phyloP scores from a whole-genome alignment of 257 asterid species.

The Nicotiana sylvestris region DNA sequence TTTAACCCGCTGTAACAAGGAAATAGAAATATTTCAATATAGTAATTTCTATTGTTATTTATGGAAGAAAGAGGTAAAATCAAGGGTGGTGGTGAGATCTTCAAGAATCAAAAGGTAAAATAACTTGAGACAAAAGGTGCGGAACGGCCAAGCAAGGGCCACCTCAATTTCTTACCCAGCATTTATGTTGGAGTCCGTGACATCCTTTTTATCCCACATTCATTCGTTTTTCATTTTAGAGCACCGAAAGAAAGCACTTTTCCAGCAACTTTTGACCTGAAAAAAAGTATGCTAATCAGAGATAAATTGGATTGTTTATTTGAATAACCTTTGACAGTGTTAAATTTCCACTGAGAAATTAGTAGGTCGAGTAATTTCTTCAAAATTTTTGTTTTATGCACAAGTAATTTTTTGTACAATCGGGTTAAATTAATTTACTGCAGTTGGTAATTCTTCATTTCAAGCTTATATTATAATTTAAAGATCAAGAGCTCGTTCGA shows the following conservation, averaged over 20 bases:
- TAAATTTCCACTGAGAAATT: background rate
- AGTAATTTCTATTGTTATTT: no score
- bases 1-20: no score
- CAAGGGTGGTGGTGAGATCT: background rate
- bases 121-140: background rate
- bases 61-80: no score
- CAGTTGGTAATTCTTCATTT: no score
- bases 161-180: background rate
- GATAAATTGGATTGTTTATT: background rate
- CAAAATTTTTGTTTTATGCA: no score
- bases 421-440: no score
- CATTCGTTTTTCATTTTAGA: background rate
- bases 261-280: background rate
- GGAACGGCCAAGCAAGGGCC: background rate
- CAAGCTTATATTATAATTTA: no score
- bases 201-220: background rate
- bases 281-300: background rate
- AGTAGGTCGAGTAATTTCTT: background rate
- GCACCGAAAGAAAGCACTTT: background rate
- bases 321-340: background rate
- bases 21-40: no score
- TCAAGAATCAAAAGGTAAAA: background rate
- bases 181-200: background rate
- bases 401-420: no score
- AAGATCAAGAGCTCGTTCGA: rapidly evolving